Evolutionary conservation across 805 yeast genomes (phyloP), one percentile per base, ranked within the genome.

Genomic region (Myxozyma nipponensis): DNA sequence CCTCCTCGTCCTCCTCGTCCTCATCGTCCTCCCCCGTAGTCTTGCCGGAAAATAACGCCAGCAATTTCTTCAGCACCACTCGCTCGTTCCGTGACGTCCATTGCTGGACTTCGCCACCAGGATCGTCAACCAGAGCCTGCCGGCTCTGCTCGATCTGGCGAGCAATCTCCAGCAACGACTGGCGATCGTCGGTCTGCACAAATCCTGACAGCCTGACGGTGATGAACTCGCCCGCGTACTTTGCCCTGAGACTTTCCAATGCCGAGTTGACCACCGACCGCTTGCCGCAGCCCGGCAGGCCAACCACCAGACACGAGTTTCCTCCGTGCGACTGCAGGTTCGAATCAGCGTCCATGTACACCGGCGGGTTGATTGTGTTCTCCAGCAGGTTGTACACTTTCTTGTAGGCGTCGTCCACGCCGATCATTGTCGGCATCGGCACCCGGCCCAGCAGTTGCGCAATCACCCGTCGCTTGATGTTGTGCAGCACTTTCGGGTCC

Each of bases 91-190:
- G 18, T 23, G 13, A 7, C 30, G 21, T 13, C 36, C 39, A 10
- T 32, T 46, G 15, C 18, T 44, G 4, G 36, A 9, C 23, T 9
- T 1, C 40, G 24, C 21, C 24, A n/a, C 18, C n/a, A 13, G 7
- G 19, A 21, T 44, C 48, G 26, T 45, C 56, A 19, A 42, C 50
- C 24, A 49, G 23, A 10, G 32, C 45, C 22, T 40, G 25, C 26
- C 74, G 63, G 46, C 69, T 72, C 17, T 62, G 63, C 63, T 87
- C 95, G 37, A 91, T 68, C 66, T 90, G 97, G 39, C 83, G 72
- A 0, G 96, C 95, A 50, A 93, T 84, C 57, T 87, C 90, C 45
- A 90, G 76, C 13, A 93, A 77, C 0, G 98, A 98, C 44, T 77
- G 69, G 42, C 74, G 77, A 62, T 91, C 98, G 58, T 84, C 88